These are phyloP conservation scores for Ilex aquifolium DNA, from an alignment of 257 asterid species.

Conservation along the genomic window DNA sequence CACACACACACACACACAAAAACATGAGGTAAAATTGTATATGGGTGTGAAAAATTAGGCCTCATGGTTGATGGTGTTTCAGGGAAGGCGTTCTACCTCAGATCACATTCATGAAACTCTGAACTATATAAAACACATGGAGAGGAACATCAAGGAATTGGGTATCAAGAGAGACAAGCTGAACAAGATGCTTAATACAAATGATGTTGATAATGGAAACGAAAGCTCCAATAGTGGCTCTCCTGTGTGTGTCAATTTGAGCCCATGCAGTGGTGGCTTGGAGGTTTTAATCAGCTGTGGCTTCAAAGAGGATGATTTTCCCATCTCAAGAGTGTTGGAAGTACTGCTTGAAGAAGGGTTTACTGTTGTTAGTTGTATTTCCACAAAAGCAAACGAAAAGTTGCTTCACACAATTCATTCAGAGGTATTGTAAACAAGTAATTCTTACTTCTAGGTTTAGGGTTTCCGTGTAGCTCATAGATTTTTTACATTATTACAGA, in stretches of 20 bases:
- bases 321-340: conserved; percentile 32
- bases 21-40: not conserved
- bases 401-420: conserved; percentile 36
- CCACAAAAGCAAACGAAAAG: conserved; percentile 27
- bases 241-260: conserved; percentile 20
- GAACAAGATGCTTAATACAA: not conserved
- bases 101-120: conserved; percentile 55
- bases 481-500: not conserved
- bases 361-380: conserved; percentile 36
- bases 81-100: conserved; percentile 49
- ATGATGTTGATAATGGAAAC: not conserved
- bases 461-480: not conserved
- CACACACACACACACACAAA: not conserved
- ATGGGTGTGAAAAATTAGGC: no score
- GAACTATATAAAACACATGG: conserved; percentile 34
- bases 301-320: conserved; percentile 9
- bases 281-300: conserved; percentile 36
- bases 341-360: conserved; percentile 27
- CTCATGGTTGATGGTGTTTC: not conserved
- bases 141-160: conserved; percentile 25
- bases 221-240: conserved; percentile 1
- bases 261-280: conserved; percentile 21
- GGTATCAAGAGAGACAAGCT: conserved; percentile 25
- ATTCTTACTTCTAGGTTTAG: not conserved
- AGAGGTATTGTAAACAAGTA: conserved; percentile 28